Evolutionary conservation across 2,329 filamentous ascomycete genomes (phyloP), one percentile per base, ranked within the genome.

Genomic region (Phialophora expanda): DNA sequence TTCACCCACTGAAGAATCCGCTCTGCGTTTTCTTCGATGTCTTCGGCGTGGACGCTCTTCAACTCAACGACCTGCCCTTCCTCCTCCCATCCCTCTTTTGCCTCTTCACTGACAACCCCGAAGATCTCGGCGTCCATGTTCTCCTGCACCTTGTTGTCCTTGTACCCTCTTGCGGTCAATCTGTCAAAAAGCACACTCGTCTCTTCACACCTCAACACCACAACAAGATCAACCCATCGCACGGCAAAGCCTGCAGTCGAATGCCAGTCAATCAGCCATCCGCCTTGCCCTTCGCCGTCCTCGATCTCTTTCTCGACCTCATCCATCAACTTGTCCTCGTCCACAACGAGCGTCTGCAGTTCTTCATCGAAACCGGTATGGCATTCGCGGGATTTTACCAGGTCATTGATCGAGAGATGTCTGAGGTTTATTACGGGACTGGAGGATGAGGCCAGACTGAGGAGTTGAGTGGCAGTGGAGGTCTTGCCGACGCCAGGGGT

Each of bases 111-210:
- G 63, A 99, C 81, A 28, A 98, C 92, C 75, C 97, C 90, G 89
- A 99, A 98, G 75, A 99, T 98, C 81, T 99, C 95, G 32, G 92
- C 90, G 78, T 99, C 95, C 66, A 99, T 82, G 76, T 99, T 99
- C 78, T 98, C 95, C 77, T 98, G 91, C 51, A 99, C 82, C 78
- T 99, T 99, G 69, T 86, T 84, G 75, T 95, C 91, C 68, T 87
- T 84, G 77, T 97, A 97, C 68, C 92, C 90, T 71, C 90, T 91
- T 46, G 66, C 60, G 61, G 85, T 87, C 61, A 99, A 80, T 61
- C 95, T 87, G 77, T 99, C 95, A 76, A 95, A 98, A 2, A 97
- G 85, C 14, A 90, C 82, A 22, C 86, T 87, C 20, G 92, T 93
- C 72, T 95, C 88, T 63, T 91, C 92, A 67, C 80, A 82, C 54